phyloP scores from a whole-genome alignment of 1,284 basidiomycete genomes.

The Albatrellus sp. region DNA sequence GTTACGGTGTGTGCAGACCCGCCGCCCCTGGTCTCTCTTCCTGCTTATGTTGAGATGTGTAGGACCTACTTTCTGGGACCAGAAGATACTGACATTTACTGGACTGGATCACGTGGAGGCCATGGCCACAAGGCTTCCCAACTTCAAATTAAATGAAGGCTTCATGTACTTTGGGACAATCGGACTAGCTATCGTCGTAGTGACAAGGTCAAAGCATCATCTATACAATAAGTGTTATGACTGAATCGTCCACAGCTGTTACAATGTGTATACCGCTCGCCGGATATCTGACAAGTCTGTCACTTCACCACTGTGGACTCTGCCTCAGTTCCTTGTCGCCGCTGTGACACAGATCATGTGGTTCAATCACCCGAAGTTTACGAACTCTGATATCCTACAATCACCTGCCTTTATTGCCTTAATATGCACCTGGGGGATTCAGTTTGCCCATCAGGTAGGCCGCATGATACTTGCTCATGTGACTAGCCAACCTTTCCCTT shows the following conservation, averaged over 20 bases:
- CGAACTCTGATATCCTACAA: conserved; percentile 43
- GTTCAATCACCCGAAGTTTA: conserved; percentile 59
- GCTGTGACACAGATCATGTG: conserved; percentile 65
- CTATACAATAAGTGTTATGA: background rate
- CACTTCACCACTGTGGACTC: conserved; percentile 55
- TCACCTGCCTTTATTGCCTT: conserved; percentile 76
- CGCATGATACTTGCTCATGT: conserved; percentile 92
- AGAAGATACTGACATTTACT: conserved; percentile 51
- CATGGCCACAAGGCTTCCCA: conserved; percentile 38
- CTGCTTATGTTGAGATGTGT: background rate
- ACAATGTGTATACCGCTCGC: conserved; percentile 57
- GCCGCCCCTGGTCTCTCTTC: background rate
- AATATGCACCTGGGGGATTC: conserved; percentile 80
- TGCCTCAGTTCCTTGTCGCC: conserved; percentile 73
- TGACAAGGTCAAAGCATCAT: conserved; percentile 37
- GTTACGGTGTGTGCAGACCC: conserved; percentile 38
- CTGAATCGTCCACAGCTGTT: conserved; percentile 36
- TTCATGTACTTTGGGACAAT: conserved; percentile 79
- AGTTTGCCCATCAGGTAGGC: conserved; percentile 81
- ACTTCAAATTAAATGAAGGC: conserved; percentile 72
- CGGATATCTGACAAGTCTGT: conserved; percentile 23
- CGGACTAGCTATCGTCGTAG: conserved; percentile 76
- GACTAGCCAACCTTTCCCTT: conserved; percentile 75
- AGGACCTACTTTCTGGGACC: conserved; percentile 83
- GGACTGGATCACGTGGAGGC: conserved; percentile 40